Evolutionary conservation across 2,329 filamentous ascomycete genomes (phyloP), one percentile per base, ranked within the genome.

Genomic region (Zelopaecilomyces penicillatus): DNA sequence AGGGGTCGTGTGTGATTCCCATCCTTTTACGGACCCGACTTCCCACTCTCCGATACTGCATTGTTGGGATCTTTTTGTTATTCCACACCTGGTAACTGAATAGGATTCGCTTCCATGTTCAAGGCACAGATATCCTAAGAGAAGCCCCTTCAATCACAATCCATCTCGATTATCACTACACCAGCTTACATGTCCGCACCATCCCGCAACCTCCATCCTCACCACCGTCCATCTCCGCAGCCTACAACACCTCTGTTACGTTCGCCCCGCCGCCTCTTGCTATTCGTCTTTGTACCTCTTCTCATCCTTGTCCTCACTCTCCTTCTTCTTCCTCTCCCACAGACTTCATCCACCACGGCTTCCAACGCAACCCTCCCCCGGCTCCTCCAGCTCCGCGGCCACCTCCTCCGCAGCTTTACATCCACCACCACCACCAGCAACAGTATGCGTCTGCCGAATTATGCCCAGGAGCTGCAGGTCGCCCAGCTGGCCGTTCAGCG

Each of bases 401-500:
- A 42, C 50, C 40, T 48, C 57, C 41, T 61, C 48, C 36, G 50
- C 40, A 38, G 54, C 44, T 51, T 50, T 50, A 50, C 48, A 34
- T 49, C 49, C 32, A 39, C 43, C 29, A 37, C 46, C 12, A 39
- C 58, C 49, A 54, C 52, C 52, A 71, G 70, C 59, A 57, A 57
- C 34, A 47, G 56, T 35, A 54, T 46, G 43, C 19, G 39, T 32
- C 30, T 54, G 31, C 47, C 59, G n/a, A 36, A 70, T 39, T 95
- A 93, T 73, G 71, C 77, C 47, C 79, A 82, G 52, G 90, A 96
- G 71, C 80, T 93, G 56, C 74, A 83, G 58, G 77, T 95, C 44
- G 90, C 90, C 50, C 83, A 91, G 63, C 80, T 95, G 37, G 89
- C 90, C 50, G 90, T 95, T 46, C 88, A 95, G 70, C 81, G 90